A percentile compares a stretch with the other conserved stretches of the same genome.
Evolutionary conservation across 2,329 filamentous ascomycete species (phyloP).

Genomic region (Fusarium graminum): DNA sequence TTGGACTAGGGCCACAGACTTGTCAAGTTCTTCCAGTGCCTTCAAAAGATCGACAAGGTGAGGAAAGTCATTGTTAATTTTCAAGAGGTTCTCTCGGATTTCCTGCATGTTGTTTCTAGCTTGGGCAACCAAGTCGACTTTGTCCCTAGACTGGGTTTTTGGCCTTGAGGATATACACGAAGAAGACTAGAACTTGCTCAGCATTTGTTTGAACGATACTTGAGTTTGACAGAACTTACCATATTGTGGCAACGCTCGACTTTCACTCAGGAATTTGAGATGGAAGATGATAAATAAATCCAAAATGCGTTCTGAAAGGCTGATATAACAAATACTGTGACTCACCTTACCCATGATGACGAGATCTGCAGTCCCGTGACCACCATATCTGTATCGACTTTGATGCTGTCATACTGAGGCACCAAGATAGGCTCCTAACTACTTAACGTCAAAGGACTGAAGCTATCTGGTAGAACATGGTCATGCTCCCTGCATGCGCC

Average conservation of each 20-base stretch:
- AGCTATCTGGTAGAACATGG: conserved; percentile 1
- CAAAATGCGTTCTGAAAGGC: background rate
- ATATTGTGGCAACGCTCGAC: background rate
- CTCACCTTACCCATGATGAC: background rate
- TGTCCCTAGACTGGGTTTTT: background rate
- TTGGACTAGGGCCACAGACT: conserved; percentile 3
- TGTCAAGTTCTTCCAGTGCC: conserved; percentile 1
- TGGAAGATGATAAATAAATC: background rate
- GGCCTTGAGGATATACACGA: background rate
- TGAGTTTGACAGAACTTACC: background rate
- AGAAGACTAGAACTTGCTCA: background rate
- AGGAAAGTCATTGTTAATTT: conserved; percentile 1
- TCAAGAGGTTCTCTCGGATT: conserved; percentile 1
- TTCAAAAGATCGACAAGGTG: background rate
- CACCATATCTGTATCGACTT: background rate
- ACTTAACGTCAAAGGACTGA: background rate
- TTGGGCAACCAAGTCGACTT: background rate
- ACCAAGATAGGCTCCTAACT: background rate
- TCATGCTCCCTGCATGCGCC: conserved; percentile 4
- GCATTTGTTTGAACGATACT: background rate
- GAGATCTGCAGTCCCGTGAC: no score
- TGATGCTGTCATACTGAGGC: background rate
- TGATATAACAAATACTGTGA: background rate
- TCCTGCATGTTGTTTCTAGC: conserved; percentile 11
- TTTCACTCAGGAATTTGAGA: background rate